phyloP scores from a whole-genome alignment of 176 grass and related monocot genomes.

The Aegilops umbellulata region DNA sequence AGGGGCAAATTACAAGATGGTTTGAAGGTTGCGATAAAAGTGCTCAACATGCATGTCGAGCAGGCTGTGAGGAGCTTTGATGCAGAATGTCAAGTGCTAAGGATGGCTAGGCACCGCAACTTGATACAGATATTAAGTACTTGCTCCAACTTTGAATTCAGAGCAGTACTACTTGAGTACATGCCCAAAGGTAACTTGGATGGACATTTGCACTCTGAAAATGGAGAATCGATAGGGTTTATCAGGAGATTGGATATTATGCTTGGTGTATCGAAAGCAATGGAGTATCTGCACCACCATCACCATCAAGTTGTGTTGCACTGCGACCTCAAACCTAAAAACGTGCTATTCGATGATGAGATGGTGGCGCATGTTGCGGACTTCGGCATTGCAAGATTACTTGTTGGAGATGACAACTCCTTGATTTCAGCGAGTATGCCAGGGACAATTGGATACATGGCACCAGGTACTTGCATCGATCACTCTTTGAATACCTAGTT shows the following conservation, averaged over 20 bases:
- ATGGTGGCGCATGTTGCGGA: background rate
- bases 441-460: background rate
- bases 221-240: background rate
- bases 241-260: background rate
- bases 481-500: background rate
- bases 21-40: background rate
- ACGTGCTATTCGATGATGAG: background rate
- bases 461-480: background rate
- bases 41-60: background rate
- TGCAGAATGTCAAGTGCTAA: background rate
- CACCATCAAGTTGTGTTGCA: background rate
- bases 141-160: background rate
- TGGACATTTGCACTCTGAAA: background rate
- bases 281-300: background rate
- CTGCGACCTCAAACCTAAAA: background rate
- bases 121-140: background rate
- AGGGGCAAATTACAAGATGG: background rate
- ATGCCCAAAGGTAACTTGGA: background rate
- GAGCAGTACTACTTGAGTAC: background rate
- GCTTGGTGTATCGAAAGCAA: background rate
- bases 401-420: background rate
- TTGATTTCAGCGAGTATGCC: background rate
- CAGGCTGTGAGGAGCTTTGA: background rate
- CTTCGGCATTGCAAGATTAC: background rate
- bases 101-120: background rate